phyloP scores from a whole-genome alignment of 2,329 filamentous ascomycete genomes.

The Pezizomycotina sp. region DNA sequence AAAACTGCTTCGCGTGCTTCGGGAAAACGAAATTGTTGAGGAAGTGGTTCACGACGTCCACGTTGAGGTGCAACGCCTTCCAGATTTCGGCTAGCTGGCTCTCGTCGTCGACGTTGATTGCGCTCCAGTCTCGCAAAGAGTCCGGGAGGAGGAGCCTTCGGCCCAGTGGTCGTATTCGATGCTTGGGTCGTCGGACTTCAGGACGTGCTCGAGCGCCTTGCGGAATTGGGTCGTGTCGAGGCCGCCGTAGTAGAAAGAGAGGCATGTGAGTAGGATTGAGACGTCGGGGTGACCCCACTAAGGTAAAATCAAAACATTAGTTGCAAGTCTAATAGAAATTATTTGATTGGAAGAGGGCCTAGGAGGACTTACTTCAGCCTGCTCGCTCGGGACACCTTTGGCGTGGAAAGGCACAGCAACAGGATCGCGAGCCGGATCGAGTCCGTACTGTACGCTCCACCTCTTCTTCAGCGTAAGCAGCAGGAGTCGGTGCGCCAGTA shows the following conservation, averaged over 20 bases:
- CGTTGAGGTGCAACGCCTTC: conserved; percentile 34
- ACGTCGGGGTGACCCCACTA: conserved; percentile 56
- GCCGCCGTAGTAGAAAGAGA: conserved; percentile 51
- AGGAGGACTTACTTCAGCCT: too few species aligned
- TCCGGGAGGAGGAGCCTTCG: conserved; percentile 32
- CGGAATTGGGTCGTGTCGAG: conserved; percentile 36
- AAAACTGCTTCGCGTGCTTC: conserved; percentile 47
- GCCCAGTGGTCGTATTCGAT: conserved; percentile 40
- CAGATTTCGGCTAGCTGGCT: conserved; percentile 38
- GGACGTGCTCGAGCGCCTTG: conserved; percentile 36
- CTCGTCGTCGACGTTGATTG: conserved; percentile 44
- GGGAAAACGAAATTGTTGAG: conserved; percentile 50
- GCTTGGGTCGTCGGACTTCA: conserved; percentile 41
- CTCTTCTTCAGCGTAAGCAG: conserved; percentile 42
- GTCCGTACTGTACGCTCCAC: conserved; percentile 51
- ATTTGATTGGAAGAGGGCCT: too few species aligned
- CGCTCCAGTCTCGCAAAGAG: conserved; percentile 37
- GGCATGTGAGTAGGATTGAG: conserved; percentile 45
- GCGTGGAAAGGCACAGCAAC: conserved; percentile 52
- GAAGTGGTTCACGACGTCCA: conserved; percentile 42
- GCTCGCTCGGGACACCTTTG: conserved; percentile 46
- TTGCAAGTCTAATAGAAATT: too few species aligned
- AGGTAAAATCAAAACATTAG: too few species aligned
- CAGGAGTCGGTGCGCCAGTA: conserved; percentile 45
- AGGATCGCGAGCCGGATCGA: conserved; percentile 39